A percentile compares a stretch with the other conserved stretches of the same genome.
Conservation (phyloP, 179 eudicot genomes). For the Corrigiola litoralis region DNA sequence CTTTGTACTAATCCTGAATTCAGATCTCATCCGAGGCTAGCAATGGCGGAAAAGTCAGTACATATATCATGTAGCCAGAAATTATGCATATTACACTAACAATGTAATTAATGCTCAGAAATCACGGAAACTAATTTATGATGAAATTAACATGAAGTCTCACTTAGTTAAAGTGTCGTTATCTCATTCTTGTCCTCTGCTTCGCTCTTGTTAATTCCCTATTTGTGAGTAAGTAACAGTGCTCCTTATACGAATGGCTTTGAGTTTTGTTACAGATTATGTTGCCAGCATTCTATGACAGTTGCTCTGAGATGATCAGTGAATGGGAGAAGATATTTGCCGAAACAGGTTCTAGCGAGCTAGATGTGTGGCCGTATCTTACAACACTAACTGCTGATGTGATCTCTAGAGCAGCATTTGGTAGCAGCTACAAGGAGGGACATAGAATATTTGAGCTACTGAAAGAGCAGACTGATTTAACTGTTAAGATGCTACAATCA, state of each 20-base stretch:
- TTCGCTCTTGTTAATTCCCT: too few relatives aligned
- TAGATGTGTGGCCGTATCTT: constrained; percentile 19
- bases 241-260: neutral
- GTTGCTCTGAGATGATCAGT: constrained; percentile 22
- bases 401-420: constrained; percentile 33
- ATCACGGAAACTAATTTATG: too few relatives aligned
- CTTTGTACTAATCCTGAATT: neutral
- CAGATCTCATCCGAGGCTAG: neutral
- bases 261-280: constrained; percentile 25
- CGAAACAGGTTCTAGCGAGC: constrained; percentile 7
- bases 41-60: too few relatives aligned
- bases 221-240: too few relatives aligned
- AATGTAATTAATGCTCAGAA: too few relatives aligned
- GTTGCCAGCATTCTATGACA: constrained; percentile 30
- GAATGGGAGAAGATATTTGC: constrained; percentile 20
- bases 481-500: constrained; percentile 10
- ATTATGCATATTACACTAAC: too few relatives aligned
- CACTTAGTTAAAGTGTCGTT: too few relatives aligned
- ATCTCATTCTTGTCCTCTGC: too few relatives aligned
- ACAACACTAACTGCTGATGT: constrained; percentile 22
- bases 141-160: too few relatives aligned
- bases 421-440: constrained; percentile 29
- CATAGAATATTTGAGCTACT: constrained; percentile 22
- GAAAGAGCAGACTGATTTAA: constrained; percentile 13
- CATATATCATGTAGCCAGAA: too few relatives aligned